Evolutionary conservation across 352 stramenopile species (phyloP).

Genomic region (Phytopythium oedochilum): DNA sequence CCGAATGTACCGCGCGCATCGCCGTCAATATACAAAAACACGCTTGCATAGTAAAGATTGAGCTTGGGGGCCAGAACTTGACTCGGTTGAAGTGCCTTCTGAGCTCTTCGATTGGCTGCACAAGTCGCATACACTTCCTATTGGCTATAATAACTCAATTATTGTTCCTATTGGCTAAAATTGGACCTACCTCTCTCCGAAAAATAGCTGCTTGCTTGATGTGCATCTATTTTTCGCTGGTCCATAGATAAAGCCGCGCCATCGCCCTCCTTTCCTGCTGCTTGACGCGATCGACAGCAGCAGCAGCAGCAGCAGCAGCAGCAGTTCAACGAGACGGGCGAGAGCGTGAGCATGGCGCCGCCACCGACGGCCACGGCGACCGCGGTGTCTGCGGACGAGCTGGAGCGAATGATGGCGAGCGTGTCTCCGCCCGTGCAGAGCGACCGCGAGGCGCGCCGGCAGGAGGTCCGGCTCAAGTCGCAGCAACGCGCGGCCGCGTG

Average conservation of each 20-base stretch:
- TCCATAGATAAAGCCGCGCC: too few relatives aligned
- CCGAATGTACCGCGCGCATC: too few relatives aligned
- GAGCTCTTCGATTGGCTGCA: background rate
- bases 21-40: too few relatives aligned
- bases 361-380: conserved; percentile 38
- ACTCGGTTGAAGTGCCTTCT: background rate
- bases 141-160: too few relatives aligned
- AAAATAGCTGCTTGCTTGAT: background rate
- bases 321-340: too few relatives aligned
- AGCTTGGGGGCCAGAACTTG: too few relatives aligned
- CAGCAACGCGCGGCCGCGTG: conserved; percentile 80
- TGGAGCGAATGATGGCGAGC: conserved; percentile 67
- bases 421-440: conserved; percentile 62
- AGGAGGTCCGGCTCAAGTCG: conserved; percentile 31
- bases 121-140: too few relatives aligned
- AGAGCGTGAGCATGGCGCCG: conserved; percentile 30
- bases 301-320: too few relatives aligned
- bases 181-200: background rate
- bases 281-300: background rate
- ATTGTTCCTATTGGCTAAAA: background rate
- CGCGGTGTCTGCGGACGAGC: conserved; percentile 50
- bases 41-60: too few relatives aligned
- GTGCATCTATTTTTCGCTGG: background rate
- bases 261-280: background rate
- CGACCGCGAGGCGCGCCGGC: conserved; percentile 57